Base-by-base conservation (phyloP, 2,329 filamentous ascomycete species). In the Cytospora piceicola region DNA sequence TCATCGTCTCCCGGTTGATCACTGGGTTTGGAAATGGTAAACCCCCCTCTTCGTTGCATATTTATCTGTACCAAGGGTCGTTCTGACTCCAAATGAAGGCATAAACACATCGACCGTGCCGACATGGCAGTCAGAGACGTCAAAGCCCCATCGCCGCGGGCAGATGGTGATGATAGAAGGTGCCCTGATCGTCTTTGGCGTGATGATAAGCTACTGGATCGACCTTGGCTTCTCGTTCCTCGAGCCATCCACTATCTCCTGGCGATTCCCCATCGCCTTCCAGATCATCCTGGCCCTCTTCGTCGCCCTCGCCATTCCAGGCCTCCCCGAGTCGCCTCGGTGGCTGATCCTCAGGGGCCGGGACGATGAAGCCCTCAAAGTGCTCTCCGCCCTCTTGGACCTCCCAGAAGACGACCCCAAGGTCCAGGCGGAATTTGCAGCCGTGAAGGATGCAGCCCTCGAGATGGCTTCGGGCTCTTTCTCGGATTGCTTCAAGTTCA, bases 161-260 rank as follows among this genome's bases (percentile, higher is more conserved):
- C 66, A 68, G 24, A 68, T 68, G 66, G 66, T 68, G 34, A 68
- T 68, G 67, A 67, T 68, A 7, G 67, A 68, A 24, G 67, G 64
- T 2, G 61, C 67, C 11, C 75, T 91, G 11, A 92, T 92, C 72
- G 91, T 91, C 67, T 87, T 90, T 57, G 89, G 89, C 71, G 87
- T 91, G 0, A 85, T 88, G 24, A 79, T 88, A 42, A 77, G 83
- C 3, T 90, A 90, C 69, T 89, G 86, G 87, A 74, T 83, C 8
- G 80, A 82, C 34, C 57, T 68, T 12, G 66, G 66, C 15, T 59
- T 66, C 14, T 68, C 66, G 0, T 68, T 68, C n/a, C 59, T 68
- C 29, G 66, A 68, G 17, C 69, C 73, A 22, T 74, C 73, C 0
- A 67, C 70, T 15, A 67, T 76, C 39, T 71, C 73, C 32, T 77